Percentiles rank a stretch among this genome's conserved stretches.
Conservation (phyloP, 2,329 filamentous ascomycete species). For the Fusarium virguliforme region DNA sequence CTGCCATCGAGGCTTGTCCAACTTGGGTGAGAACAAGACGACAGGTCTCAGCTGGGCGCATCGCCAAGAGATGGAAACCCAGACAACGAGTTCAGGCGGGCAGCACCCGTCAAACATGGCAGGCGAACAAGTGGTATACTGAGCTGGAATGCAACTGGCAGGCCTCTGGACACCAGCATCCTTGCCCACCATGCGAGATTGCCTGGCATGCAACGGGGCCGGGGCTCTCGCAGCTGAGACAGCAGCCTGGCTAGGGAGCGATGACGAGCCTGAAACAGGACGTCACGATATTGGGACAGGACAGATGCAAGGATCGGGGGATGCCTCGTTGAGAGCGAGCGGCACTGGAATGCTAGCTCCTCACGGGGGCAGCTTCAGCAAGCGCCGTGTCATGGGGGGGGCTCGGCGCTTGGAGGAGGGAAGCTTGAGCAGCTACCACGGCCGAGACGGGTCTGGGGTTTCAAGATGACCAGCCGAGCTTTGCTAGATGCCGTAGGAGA, state of each 20-base stretch:
- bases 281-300: conserved; percentile 33
- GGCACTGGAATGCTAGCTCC: conserved; percentile 36
- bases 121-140: neutral
- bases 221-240: conserved; percentile 29
- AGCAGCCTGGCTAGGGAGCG: conserved; percentile 23
- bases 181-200: conserved; percentile 26
- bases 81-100: conserved; percentile 32
- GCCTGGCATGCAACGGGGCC: conserved; percentile 30
- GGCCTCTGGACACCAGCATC: conserved; percentile 21
- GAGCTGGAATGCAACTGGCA: conserved; percentile 38
- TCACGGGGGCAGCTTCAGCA: conserved; percentile 26
- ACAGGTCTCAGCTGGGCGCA: neutral
- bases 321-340: conserved; percentile 9
- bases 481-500: neutral
- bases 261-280: conserved; percentile 43
- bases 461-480: conserved; percentile 8
- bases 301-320: neutral
- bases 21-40: conserved; percentile 4
- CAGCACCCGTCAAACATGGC: conserved; percentile 10
- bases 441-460: conserved; percentile 15
- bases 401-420: conserved; percentile 8
- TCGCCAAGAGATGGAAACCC: conserved; percentile 31
- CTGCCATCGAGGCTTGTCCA: neutral
- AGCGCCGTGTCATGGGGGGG: conserved; percentile 16
- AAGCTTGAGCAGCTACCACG: neutral